phyloP scores from a whole-genome alignment of 768 basidiomycete species.

The Phylloporus arenicola region DNA sequence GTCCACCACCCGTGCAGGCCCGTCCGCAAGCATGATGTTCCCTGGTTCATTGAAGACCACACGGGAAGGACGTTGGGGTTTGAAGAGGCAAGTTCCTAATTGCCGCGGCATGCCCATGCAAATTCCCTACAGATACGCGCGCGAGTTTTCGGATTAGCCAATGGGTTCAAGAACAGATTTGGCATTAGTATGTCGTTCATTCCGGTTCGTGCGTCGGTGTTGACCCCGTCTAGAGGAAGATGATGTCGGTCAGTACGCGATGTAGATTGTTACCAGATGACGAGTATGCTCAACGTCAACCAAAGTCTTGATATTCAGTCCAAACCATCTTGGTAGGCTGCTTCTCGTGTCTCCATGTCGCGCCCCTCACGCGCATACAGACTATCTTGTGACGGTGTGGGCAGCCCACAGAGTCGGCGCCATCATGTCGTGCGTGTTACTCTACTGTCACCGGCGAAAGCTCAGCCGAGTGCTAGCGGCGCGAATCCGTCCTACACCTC shows the following conservation, averaged over 20 bases:
- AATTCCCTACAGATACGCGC: conserved; percentile 27
- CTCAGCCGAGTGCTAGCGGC: conserved; percentile 35
- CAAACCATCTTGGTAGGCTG: conserved; percentile 57
- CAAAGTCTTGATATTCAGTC: conserved; percentile 58
- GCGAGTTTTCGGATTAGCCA: conserved; percentile 36
- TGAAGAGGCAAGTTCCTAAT: conserved; percentile 31
- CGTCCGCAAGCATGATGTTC: conserved; percentile 16
- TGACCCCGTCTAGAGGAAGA: conserved; percentile 28
- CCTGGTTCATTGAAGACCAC: conserved; percentile 41
- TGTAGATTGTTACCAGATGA: background rate
- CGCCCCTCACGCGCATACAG: conserved; percentile 22
- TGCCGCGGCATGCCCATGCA: background rate
- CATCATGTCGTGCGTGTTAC: conserved; percentile 46
- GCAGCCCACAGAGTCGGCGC: conserved; percentile 53
- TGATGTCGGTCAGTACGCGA: conserved; percentile 33
- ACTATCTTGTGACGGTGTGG: conserved; percentile 53
- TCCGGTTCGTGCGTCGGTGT: background rate
- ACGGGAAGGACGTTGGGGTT: conserved; percentile 32
- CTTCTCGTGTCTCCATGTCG: background rate
- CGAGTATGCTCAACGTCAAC: conserved; percentile 3
- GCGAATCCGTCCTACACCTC: conserved; percentile 57
- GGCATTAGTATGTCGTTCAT: conserved; percentile 27
- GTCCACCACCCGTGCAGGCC: conserved; percentile 29
- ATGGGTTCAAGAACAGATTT: conserved; percentile 31
- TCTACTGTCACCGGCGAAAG: background rate